Conservation (phyloP, 176 grass and related monocot species). For the Zoysia pacifica region DNA sequence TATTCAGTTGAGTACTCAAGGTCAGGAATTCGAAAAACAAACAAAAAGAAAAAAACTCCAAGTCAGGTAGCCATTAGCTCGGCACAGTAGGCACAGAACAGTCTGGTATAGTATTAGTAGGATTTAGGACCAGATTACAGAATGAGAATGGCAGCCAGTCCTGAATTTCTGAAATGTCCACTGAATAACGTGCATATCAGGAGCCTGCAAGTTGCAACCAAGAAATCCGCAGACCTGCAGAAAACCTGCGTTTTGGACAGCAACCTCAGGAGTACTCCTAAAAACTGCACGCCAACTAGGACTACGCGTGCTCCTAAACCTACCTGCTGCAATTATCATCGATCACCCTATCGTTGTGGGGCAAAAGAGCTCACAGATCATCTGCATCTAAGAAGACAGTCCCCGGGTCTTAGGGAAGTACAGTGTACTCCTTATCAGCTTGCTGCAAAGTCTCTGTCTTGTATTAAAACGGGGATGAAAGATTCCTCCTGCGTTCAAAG, state of each 20-base stretch:
- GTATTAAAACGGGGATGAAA: constrained; percentile 21
- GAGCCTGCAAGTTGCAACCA: neutral
- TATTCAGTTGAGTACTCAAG: too few relatives aligned
- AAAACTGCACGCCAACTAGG: neutral
- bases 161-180: neutral
- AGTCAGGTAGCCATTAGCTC: too few relatives aligned
- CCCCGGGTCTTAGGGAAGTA: neutral
- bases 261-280: neutral
- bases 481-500: too few relatives aligned
- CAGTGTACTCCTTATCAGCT: neutral
- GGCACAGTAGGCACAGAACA: neutral
- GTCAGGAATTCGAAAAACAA: too few relatives aligned
- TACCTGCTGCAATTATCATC: neutral
- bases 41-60: too few relatives aligned
- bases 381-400: neutral
- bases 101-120: too few relatives aligned
- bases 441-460: constrained; percentile 19
- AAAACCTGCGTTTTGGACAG: neutral
- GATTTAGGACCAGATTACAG: neutral
- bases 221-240: neutral
- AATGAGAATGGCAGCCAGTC: neutral
- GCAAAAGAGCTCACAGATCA: neutral
- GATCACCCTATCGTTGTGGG: neutral
- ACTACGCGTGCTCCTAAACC: neutral
- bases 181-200: neutral